Conservation (phyloP, 164 flowering plant genomes). For the Dillenia turbinata region DNA sequence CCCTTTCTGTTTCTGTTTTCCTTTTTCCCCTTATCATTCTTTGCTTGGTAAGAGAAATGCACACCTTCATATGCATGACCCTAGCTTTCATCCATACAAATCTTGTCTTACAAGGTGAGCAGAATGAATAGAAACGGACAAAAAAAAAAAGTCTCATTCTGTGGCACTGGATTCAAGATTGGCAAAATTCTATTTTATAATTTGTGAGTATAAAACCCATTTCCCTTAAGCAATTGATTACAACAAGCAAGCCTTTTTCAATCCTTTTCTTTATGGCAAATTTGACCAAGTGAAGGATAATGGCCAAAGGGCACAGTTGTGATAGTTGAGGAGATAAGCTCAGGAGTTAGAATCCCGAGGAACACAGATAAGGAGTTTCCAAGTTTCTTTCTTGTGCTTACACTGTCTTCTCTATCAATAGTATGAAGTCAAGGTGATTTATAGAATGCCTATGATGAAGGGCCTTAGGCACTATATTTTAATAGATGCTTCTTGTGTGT, state of each 20-base stretch:
- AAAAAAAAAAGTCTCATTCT: constrained; percentile 79
- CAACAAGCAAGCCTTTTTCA: background rate
- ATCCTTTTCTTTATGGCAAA: constrained; percentile 4
- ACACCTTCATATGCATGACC: background rate
- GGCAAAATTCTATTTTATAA: constrained; percentile 75
- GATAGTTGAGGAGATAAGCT: constrained; percentile 91
- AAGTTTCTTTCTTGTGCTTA: background rate
- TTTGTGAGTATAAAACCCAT: constrained; percentile 53
- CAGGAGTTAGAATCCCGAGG: constrained; percentile 87
- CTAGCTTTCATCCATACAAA: background rate
- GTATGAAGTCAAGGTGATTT: background rate
- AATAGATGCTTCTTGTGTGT: no score
- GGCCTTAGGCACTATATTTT: no score
- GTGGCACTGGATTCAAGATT: constrained; percentile 94
- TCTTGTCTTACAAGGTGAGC: constrained; percentile 63
- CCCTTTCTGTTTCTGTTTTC: background rate
- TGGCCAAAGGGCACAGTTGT: constrained; percentile 90
- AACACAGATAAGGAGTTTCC: constrained; percentile 64
- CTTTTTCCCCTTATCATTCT: background rate
- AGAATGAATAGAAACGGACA: constrained; percentile 97
- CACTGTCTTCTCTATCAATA: no score
- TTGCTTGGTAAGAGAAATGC: background rate
- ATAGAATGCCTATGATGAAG: background rate
- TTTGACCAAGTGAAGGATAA: constrained; percentile 68
- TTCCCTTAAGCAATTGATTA: background rate